These are phyloP conservation scores for Myrica gale DNA, from an alignment of 306 rosid species.

Conservation along the genomic window DNA sequence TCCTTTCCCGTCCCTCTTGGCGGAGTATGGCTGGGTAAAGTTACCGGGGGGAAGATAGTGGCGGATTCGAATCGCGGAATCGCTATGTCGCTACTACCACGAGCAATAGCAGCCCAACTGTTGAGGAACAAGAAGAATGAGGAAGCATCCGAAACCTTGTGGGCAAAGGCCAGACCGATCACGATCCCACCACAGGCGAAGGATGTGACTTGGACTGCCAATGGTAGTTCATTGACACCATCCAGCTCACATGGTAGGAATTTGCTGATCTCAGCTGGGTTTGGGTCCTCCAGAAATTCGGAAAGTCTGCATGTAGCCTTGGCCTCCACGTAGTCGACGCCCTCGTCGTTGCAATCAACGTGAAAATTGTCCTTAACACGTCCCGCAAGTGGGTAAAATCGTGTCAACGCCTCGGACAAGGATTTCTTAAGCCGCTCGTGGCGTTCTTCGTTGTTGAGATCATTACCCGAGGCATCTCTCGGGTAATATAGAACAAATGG, in stretches of 20 bases:
- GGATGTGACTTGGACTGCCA: conserved; percentile 21
- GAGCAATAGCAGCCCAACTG: conserved; percentile 28
- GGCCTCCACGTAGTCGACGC: not conserved
- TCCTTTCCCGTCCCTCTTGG: conserved; percentile 1
- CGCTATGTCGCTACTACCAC: not conserved
- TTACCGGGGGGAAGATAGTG: conserved; percentile 10
- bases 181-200: conserved; percentile 34
- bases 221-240: not conserved
- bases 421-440: conserved; percentile 7
- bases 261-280: conserved; percentile 13
- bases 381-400: conserved; percentile 24
- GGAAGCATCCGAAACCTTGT: conserved; percentile 32
- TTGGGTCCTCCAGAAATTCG: conserved; percentile 22
- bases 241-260: conserved; percentile 21
- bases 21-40: not conserved
- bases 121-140: conserved; percentile 30
- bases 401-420: not conserved
- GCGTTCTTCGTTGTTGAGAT: not conserved
- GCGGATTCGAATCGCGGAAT: conserved; percentile 20
- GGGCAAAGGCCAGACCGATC: conserved; percentile 28
- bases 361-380: not conserved
- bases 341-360: conserved; percentile 21
- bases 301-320: conserved; percentile 29
- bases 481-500: conserved; percentile 39
- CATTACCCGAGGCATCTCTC: too few species aligned